Conservation (phyloP, 2,329 filamentous ascomycete species). For the Ophiostoma ips region DNA sequence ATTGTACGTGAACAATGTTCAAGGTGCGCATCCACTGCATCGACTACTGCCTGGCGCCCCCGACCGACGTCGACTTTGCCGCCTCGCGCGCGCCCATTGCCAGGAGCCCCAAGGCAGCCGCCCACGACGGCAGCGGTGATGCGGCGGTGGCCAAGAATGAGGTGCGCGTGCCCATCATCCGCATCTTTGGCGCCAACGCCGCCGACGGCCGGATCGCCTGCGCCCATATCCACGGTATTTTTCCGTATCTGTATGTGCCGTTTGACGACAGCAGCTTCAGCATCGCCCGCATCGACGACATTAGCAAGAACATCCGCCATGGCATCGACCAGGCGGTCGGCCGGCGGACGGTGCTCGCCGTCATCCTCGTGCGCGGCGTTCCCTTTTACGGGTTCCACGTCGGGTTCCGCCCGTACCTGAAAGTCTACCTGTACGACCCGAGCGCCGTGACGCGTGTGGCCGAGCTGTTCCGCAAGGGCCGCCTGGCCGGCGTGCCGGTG, state of each 20-base stretch:
- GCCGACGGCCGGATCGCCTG: conserved; percentile 94
- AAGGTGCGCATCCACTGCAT: conserved; percentile 88
- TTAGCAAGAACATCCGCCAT: conserved; percentile 44
- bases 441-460: conserved; percentile 73
- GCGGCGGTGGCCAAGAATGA: background rate
- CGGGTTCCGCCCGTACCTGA: conserved; percentile 80
- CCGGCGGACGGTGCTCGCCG: conserved; percentile 59
- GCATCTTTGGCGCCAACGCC: conserved; percentile 84
- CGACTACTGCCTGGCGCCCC: conserved; percentile 77
- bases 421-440: conserved; percentile 89
- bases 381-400: conserved; percentile 96
- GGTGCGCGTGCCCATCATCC: conserved; percentile 70
- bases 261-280: conserved; percentile 2
- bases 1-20: conserved; percentile 37
- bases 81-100: conserved; percentile 33
- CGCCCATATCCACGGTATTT: conserved; percentile 86
- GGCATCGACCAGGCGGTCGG: conserved; percentile 86
- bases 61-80: conserved; percentile 61
- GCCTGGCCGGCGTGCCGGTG: conserved; percentile 55
- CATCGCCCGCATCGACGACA: conserved; percentile 2
- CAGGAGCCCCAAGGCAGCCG: background rate
- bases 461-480: conserved; percentile 73
- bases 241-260: conserved; percentile 79
- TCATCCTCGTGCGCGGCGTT: conserved; percentile 81
- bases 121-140: background rate